Evolutionary conservation across 2,329 filamentous ascomycete genomes (phyloP).

Genomic region (Cercospora sojina): DNA sequence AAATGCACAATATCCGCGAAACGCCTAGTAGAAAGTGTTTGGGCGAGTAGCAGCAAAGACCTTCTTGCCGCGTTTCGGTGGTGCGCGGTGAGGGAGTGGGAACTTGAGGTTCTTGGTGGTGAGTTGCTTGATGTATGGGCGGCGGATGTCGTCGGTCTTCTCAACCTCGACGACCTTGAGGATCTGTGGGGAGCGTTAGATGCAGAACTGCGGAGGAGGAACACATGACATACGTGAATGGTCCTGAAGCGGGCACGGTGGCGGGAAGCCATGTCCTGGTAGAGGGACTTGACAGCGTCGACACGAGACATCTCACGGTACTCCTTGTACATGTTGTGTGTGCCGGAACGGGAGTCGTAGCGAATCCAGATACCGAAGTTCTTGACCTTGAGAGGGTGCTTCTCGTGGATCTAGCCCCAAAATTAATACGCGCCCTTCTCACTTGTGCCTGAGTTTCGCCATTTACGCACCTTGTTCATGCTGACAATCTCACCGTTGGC

Average conservation of each 20-base stretch:
- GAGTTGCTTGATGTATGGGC: conserved; percentile 99
- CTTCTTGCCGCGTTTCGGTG: conserved; percentile 81
- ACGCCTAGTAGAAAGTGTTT: conserved; percentile 92
- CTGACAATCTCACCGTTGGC: conserved; percentile 98
- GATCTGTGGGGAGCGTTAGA: conserved; percentile 59
- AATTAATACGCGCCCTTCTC: conserved; percentile 15
- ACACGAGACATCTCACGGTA: conserved; percentile 98
- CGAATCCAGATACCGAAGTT: conserved; percentile 99
- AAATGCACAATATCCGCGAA: conserved; percentile 32
- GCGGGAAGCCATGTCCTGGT: conserved; percentile 99
- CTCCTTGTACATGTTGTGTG: conserved; percentile 99
- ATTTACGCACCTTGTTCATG: conserved; percentile 78
- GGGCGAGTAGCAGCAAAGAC: conserved; percentile 90
- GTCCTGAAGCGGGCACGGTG: conserved; percentile 97
- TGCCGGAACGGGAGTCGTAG: conserved; percentile 99
- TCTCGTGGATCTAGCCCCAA: conserved; percentile 79
- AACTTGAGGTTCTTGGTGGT: conserved; percentile 92
- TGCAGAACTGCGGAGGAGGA: background rate
- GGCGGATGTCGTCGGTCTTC: conserved; percentile 91
- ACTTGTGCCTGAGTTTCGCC: background rate
- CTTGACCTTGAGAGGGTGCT: conserved; percentile 99
- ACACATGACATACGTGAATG: conserved; percentile 74
- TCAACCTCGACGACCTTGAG: conserved; percentile 97
- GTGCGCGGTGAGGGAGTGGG: conserved; percentile 94
- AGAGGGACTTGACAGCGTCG: conserved; percentile 93